phyloP scores from a whole-genome alignment of 2,329 filamentous ascomycete species.

The Beauveria brongniartii region DNA sequence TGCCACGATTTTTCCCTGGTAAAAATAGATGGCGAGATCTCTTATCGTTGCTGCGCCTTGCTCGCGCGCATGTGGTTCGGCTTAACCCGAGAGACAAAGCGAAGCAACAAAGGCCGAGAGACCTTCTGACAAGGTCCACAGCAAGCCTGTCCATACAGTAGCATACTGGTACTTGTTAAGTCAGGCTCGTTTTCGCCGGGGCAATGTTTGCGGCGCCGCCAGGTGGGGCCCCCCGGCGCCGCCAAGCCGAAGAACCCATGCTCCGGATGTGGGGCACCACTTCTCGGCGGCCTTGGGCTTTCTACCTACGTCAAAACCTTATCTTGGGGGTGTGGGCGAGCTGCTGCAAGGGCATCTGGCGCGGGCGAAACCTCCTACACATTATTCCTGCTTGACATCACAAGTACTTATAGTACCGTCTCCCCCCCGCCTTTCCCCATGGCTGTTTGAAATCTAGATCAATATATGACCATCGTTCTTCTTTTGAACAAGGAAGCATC shows the following conservation, averaged over 20 bases:
- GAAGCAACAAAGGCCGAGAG: too few relatives aligned
- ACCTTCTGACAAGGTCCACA: too few relatives aligned
- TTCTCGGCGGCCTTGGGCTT: not conserved
- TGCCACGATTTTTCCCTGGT: too few relatives aligned
- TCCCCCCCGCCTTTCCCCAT: not conserved
- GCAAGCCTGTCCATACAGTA: too few relatives aligned
- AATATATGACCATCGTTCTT: not conserved
- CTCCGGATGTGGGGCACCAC: not conserved
- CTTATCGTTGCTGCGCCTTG: too few relatives aligned
- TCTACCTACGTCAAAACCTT: not conserved
- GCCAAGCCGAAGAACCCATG: slow-evolving; percentile 1
- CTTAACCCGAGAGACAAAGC: too few relatives aligned
- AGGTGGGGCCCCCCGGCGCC: not conserved
- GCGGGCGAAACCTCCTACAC: not conserved
- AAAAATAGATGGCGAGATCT: too few relatives aligned
- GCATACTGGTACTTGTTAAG: too few relatives aligned
- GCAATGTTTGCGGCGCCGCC: slow-evolving; percentile 1
- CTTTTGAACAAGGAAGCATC: not conserved
- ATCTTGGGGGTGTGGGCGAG: not conserved
- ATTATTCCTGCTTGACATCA: not conserved
- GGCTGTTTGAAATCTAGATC: not conserved
- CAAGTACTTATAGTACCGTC: slow-evolving; percentile 2
- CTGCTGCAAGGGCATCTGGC: not conserved
- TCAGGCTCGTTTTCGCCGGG: not conserved
- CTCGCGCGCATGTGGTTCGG: too few relatives aligned